A percentile compares a stretch with the other conserved stretches of the same genome.
phyloP scores from a whole-genome alignment of 2,329 filamentous ascomycete genomes.

The Diplodia scrobiculata region DNA sequence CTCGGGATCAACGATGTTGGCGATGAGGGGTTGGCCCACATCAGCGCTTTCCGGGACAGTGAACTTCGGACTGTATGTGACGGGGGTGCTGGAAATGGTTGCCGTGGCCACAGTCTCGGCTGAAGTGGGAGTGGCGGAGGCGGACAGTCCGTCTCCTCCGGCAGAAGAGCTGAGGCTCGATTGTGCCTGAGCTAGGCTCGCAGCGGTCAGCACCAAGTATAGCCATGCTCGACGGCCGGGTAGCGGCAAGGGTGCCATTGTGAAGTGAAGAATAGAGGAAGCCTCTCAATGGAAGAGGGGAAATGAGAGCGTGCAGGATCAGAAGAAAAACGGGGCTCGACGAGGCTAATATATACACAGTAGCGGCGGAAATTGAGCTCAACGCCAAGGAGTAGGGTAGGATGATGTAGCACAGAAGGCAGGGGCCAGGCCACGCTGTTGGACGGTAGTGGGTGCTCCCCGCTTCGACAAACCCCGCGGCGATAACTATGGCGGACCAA shows the following conservation, averaged over 20 bases:
- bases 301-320: neutral
- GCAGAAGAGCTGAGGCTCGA: neutral
- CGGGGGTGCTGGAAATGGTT: slow-evolving; percentile 38
- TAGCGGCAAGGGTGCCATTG: slow-evolving; percentile 9
- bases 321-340: neutral
- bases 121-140: neutral
- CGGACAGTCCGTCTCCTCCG: neutral
- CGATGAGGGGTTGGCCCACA: slow-evolving; percentile 47
- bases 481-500: slow-evolving; percentile 18
- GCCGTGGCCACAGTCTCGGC: slow-evolving; percentile 34
- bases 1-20: slow-evolving; percentile 66
- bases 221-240: slow-evolving; percentile 4
- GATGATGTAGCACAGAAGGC: neutral
- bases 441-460: neutral
- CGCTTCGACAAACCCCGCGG: slow-evolving; percentile 15
- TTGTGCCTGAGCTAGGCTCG: slow-evolving; percentile 19
- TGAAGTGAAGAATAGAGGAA: neutral
- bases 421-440: neutral
- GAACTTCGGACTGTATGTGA: slow-evolving; percentile 40
- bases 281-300: neutral
- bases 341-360: neutral
- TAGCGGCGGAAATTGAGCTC: neutral
- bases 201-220: slow-evolving; percentile 10
- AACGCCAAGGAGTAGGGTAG: slow-evolving; percentile 1
- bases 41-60: slow-evolving; percentile 45